Conservation (phyloP, 495 filamentous ascomycete genomes). For the Lichina pygmaea region DNA sequence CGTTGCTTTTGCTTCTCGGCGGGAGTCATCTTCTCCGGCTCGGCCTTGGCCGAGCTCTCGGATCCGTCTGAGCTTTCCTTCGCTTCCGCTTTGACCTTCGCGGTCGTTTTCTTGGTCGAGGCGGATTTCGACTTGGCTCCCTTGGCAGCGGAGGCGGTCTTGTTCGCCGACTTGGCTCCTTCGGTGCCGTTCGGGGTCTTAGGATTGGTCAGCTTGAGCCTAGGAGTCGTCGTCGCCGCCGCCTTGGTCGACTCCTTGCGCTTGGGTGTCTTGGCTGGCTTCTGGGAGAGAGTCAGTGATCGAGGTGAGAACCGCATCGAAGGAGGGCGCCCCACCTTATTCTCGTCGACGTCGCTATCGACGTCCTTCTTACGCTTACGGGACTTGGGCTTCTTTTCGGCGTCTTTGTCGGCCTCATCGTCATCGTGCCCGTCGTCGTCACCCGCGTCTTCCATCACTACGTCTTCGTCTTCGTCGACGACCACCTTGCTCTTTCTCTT, state of each 20-base stretch:
- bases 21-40: slow-evolving; percentile 18
- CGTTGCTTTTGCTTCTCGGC: slow-evolving; percentile 32
- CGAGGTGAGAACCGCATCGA: neutral
- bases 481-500: slow-evolving; percentile 13
- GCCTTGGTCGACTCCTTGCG: slow-evolving; percentile 37
- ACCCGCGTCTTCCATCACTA: slow-evolving; percentile 27
- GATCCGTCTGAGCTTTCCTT: slow-evolving; percentile 15
- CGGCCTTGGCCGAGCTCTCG: slow-evolving; percentile 15
- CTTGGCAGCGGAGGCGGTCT: slow-evolving; percentile 21
- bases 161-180: slow-evolving; percentile 13
- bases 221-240: slow-evolving; percentile 11
- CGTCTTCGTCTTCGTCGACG: slow-evolving; percentile 16
- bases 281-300: too few relatives aligned
- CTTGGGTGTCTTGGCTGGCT: slow-evolving; percentile 33
- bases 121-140: slow-evolving; percentile 19
- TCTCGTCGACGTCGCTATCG: slow-evolving; percentile 34
- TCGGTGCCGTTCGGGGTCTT: slow-evolving; percentile 24
- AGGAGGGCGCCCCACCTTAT: slow-evolving; percentile 23
- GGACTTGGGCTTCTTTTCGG: slow-evolving; percentile 25
- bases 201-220: slow-evolving; percentile 29
- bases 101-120: slow-evolving; percentile 18
- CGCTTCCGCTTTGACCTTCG: slow-evolving; percentile 28
- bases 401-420: slow-evolving; percentile 18
- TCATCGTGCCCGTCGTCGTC: slow-evolving; percentile 30
- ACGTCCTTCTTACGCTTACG: slow-evolving; percentile 50